Conservation (phyloP, 768 basidiomycete genomes). For the Pluteus cervinus region DNA sequence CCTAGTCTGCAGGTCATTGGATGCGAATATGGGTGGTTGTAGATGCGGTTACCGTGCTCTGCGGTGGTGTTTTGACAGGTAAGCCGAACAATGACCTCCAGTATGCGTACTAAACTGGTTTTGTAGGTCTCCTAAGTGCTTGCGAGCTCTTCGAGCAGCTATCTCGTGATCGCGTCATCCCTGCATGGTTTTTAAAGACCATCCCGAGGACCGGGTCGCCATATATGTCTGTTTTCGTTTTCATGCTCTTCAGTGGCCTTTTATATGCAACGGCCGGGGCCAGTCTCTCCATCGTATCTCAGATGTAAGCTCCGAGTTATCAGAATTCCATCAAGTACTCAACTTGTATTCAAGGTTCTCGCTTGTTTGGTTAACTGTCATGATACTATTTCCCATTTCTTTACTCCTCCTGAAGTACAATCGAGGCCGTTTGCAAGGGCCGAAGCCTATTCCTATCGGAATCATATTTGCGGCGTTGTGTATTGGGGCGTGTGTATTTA, state of each 20-base stretch:
- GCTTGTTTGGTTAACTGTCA: constrained; percentile 59
- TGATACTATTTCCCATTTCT: constrained; percentile 59
- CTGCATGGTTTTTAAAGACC: constrained; percentile 39
- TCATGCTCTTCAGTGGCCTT: constrained; percentile 40
- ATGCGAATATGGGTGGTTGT: constrained; percentile 55
- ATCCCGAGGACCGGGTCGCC: constrained; percentile 47
- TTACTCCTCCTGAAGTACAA: constrained; percentile 60
- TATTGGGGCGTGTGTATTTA: constrained; percentile 38
- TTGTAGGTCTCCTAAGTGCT: constrained; percentile 49
- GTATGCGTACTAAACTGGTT: neutral
- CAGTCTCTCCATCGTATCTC: constrained; percentile 45
- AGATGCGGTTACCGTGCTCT: constrained; percentile 68
- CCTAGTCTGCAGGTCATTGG: constrained; percentile 54
- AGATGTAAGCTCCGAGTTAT: constrained; percentile 37
- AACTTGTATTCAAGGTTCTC: constrained; percentile 42
- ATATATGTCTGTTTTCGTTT: constrained; percentile 45
- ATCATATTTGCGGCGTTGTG: constrained; percentile 35
- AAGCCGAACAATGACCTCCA: constrained; percentile 6
- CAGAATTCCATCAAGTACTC: neutral
- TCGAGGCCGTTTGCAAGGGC: constrained; percentile 49
- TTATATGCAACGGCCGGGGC: constrained; percentile 58
- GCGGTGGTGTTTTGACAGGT: constrained; percentile 69
- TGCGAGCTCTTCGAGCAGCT: constrained; percentile 55
- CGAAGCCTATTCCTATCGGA: constrained; percentile 30
- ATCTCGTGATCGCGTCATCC: constrained; percentile 55